Evolutionary conservation across 2,329 filamentous ascomycete genomes (phyloP), one percentile per base, ranked within the genome.

Genomic region (Septoria petroselini): DNA sequence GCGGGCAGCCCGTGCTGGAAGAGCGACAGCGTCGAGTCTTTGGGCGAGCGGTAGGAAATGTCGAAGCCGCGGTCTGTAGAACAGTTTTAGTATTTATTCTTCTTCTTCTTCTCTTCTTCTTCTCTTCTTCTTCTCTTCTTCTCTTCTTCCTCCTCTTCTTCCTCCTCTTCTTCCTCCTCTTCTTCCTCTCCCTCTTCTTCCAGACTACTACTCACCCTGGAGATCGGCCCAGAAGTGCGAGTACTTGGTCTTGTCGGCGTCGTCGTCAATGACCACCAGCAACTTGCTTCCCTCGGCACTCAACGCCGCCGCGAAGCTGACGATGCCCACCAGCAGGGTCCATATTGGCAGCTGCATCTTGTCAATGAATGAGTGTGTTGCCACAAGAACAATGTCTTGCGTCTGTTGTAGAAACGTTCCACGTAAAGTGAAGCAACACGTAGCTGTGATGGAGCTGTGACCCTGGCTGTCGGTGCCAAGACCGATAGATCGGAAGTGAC

Each of bases 1-100:
- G 81, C 83, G 69, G 86, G 83, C 74, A 93, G 88, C 67, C 91
- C 93, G 57, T 93, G 83, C 66, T 82, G 78, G 75, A 96, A 95
- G 59, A 98, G 78, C 43, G 81, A 79, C 62, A 97, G 73, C 42
- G 78, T 76, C 45, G 89, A 82, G 68, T 82, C 86, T 74, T 93
- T 93, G 54, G 89, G 88, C 6, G 89, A 90, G 69, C 91, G 83
- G 68, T 90, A 91, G 30, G 80, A 79, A 60, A 96, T 76, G 53
- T 85, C 76, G 71, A 87, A 97, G 58, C 91, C 91, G 68, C 93
- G 83, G 62, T 75, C 93, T 97, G 62, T 38, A 4, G 14, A 12
- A 15, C 21, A 17, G 9, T 7, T 8, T 38, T 44, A 21, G 17
- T 17, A 9, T 40, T 14, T 17, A 9, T 43, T 18, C 50, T 18